These are phyloP conservation scores for Rhizophagus sp. DNA, from an alignment of 192 early-diverging fungal genomes.

Conservation along the genomic window DNA sequence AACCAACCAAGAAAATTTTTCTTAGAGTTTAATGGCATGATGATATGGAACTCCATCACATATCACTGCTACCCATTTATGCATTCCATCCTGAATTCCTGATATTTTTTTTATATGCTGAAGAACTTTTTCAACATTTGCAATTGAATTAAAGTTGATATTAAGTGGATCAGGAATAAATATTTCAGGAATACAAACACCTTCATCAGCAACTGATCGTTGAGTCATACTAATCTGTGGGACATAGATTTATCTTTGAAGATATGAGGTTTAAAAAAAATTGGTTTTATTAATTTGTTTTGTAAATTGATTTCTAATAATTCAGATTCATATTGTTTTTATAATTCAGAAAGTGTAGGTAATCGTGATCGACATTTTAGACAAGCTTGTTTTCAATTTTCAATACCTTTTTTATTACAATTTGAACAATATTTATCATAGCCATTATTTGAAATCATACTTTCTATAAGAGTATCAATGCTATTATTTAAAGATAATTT, in stretches of 20 bases:
- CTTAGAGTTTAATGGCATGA: neutral
- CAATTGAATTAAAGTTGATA: conserved; percentile 3
- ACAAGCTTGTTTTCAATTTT: neutral
- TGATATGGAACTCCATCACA: conserved; percentile 10
- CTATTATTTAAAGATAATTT: neutral
- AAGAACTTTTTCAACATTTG: conserved; percentile 11
- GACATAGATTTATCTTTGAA: neutral
- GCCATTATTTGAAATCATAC: neutral
- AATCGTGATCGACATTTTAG: too few species aligned
- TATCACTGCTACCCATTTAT: neutral
- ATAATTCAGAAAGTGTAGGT: too few species aligned
- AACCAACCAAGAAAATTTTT: neutral
- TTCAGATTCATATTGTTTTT: too few species aligned
- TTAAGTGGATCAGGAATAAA: neutral
- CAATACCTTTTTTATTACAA: neutral
- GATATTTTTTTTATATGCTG: neutral
- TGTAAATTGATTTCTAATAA: too few species aligned
- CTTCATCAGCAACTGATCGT: neutral
- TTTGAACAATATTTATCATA: conserved; percentile 3
- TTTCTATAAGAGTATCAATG: neutral
- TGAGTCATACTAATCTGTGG: neutral
- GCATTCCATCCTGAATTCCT: neutral
- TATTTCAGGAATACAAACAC: neutral
- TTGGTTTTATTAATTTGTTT: neutral
- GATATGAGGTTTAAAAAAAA: neutral